phyloP scores from a whole-genome alignment of 495 filamentous ascomycete genomes.

The Melanomma pulvis-pyrius region DNA sequence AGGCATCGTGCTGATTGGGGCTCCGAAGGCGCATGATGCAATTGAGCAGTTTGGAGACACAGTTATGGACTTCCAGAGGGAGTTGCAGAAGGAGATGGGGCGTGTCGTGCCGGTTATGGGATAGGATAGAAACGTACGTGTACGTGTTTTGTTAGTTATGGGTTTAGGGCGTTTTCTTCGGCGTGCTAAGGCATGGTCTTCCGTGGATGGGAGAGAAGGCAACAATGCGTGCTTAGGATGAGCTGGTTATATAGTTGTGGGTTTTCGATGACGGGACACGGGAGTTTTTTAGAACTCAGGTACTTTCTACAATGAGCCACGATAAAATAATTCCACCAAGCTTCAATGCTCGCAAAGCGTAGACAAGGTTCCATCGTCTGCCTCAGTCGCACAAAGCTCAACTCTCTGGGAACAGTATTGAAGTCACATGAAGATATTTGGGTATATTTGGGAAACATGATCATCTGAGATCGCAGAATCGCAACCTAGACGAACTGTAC shows the following conservation, averaged over 20 bases:
- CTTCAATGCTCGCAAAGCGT: no score
- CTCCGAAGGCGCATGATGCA: conserved; percentile 66
- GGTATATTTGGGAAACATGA: conserved; percentile 19
- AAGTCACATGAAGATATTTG: not conserved
- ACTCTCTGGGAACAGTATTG: not conserved
- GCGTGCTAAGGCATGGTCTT: not conserved
- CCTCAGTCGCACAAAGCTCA: not conserved
- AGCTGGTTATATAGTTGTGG: no score
- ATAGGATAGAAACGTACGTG: not conserved
- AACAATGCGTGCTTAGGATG: no score
- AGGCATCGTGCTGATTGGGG: conserved; percentile 76
- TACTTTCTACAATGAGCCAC: no score
- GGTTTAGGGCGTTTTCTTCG: no score
- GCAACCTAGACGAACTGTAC: conserved; percentile 7
- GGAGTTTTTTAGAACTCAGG: no score
- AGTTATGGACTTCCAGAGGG: conserved; percentile 42
- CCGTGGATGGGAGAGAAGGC: not conserved
- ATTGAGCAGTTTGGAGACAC: conserved; percentile 58
- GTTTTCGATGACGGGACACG: no score
- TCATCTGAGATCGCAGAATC: conserved; percentile 2
- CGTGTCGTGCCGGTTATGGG: conserved; percentile 16
- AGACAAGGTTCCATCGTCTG: no score
- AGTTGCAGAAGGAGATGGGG: conserved; percentile 37
- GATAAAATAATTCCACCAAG: no score
- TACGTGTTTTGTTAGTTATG: no score